A percentile compares a stretch with the other conserved stretches of the same genome.
phyloP scores from a whole-genome alignment of 2,329 filamentous ascomycete species.

The Fusarium globosum region DNA sequence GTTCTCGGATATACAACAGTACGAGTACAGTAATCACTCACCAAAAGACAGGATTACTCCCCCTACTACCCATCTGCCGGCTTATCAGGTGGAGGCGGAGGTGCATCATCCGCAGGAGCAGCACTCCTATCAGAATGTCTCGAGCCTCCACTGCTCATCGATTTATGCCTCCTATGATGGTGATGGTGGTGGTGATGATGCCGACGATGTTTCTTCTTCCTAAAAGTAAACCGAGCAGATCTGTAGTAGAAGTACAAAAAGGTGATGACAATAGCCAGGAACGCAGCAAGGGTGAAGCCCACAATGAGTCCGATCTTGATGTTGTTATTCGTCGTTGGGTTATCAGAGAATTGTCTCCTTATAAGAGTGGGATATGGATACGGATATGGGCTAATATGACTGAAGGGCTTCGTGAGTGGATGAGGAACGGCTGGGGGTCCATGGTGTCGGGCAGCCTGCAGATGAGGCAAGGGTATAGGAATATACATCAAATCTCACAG shows the following conservation, averaged over 20 bases:
- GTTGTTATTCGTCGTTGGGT: conserved; percentile 50
- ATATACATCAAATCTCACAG: conserved; percentile 48
- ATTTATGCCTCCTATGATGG: conserved; percentile 41
- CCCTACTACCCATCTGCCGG: conserved; percentile 28
- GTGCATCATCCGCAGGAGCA: conserved; percentile 23
- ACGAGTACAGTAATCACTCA: background rate
- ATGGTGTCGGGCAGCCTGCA: conserved; percentile 26
- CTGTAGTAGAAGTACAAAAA: conserved; percentile 56
- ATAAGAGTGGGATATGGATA: background rate
- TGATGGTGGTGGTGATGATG: conserved; percentile 8
- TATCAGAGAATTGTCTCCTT: conserved; percentile 45
- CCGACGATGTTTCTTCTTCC: conserved; percentile 38
- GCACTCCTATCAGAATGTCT: conserved; percentile 42
- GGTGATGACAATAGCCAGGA: conserved; percentile 50
- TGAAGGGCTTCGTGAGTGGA: conserved; percentile 17
- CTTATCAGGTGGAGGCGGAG: conserved; percentile 30
- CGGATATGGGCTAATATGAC: background rate
- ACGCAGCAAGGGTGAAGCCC: conserved; percentile 54
- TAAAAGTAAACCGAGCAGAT: conserved; percentile 51
- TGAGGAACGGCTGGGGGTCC: conserved; percentile 5
- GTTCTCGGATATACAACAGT: background rate
- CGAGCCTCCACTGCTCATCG: conserved; percentile 49
- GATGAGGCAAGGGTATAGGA: conserved; percentile 28
- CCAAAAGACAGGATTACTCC: background rate
- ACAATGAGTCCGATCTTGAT: conserved; percentile 57